Conservation (phyloP, 306 rosid species). For the Gastrolobium bilobum region DNA sequence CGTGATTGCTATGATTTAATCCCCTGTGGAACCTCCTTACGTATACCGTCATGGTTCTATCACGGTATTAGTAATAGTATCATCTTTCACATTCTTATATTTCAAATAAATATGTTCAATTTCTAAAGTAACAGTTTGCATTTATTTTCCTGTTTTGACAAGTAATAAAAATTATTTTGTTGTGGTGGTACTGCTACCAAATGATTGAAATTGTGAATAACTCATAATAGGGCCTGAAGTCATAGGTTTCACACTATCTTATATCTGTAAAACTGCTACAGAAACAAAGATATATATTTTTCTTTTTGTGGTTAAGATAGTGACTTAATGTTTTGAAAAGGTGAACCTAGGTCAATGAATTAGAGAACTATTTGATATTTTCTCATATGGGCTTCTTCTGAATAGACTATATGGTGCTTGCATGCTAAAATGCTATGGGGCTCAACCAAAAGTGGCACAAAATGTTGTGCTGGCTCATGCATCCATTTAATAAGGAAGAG, state of each 20-base stretch:
- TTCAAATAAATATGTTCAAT: background rate
- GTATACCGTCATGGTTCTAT: too few relatives aligned
- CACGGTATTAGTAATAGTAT: too few relatives aligned
- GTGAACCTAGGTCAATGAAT: background rate
- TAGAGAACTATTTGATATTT: background rate
- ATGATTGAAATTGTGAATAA: background rate
- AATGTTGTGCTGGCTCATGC: background rate
- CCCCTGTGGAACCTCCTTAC: too few relatives aligned
- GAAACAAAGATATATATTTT: background rate
- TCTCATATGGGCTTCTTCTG: background rate
- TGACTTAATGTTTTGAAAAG: constrained; percentile 12
- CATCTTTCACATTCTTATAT: background rate
- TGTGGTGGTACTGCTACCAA: background rate
- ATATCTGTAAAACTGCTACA: background rate
- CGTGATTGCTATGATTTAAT: too few relatives aligned
- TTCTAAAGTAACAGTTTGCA: background rate
- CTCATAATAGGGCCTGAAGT: background rate
- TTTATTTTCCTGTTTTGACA: constrained; percentile 2
- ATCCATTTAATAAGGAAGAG: background rate
- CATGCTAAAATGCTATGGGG: background rate
- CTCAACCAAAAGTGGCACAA: background rate
- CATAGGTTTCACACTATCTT: background rate
- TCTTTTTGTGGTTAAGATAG: background rate
- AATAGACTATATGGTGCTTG: background rate
- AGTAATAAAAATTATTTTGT: background rate